phyloP scores from a whole-genome alignment of 805 yeast species.

The Candida coleopterorum region DNA sequence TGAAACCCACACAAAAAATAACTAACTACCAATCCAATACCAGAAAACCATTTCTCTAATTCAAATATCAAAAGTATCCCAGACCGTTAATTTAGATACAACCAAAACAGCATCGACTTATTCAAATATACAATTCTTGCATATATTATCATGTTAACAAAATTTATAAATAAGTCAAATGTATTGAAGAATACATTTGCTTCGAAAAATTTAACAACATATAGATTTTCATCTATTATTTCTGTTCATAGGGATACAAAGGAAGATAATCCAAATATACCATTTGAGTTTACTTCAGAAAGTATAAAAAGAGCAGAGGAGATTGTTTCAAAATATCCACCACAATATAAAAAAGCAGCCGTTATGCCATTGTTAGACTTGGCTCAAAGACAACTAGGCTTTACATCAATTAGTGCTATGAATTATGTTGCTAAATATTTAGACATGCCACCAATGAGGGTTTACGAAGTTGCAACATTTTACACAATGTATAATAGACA shows the following conservation, averaged over 20 bases:
- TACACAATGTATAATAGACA: slow-evolving; percentile 86
- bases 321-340: slow-evolving; percentile 74
- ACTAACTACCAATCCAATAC: no score
- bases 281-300: slow-evolving; percentile 68
- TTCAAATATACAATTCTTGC: no score
- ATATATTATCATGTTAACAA: slow-evolving; percentile 8
- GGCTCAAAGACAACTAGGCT: slow-evolving; percentile 85
- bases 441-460: slow-evolving; percentile 93
- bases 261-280: slow-evolving; percentile 59
- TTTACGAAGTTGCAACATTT: slow-evolving; percentile 87
- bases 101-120: no score
- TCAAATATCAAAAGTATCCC: no score
- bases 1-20: no score
- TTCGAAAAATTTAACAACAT: slow-evolving; percentile 10
- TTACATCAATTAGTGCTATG: slow-evolving; percentile 83
- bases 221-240: slow-evolving; percentile 36
- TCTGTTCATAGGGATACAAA: slow-evolving; percentile 72
- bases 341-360: slow-evolving; percentile 83
- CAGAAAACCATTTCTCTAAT: no score
- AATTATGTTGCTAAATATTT: slow-evolving; percentile 79
- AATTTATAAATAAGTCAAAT: slow-evolving; percentile 2
- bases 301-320: slow-evolving; percentile 66
- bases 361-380: slow-evolving; percentile 82
- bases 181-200: neutral
- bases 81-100: no score